A percentile compares a stretch with the other conserved stretches of the same genome.
phyloP scores from a whole-genome alignment of 1,139 yeast species.

The Yamadazyma songkhlaensis region DNA sequence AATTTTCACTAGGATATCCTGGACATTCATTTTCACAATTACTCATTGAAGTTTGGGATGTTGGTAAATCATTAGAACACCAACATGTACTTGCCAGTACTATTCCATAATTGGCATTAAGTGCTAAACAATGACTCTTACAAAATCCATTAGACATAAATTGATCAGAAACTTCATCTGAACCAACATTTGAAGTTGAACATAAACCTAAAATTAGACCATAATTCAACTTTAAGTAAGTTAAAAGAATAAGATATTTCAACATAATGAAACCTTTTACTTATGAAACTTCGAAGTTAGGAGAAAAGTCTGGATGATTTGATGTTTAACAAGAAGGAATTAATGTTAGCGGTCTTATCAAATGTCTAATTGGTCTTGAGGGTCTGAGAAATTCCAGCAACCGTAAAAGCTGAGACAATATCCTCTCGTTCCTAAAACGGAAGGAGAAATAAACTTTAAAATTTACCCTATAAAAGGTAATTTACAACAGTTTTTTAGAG shows the following conservation, averaged over 20 bases:
- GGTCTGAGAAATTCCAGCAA: not conserved
- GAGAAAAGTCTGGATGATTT: not conserved
- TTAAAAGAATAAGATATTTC: too few relatives aligned
- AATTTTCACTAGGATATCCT: conserved; percentile 34
- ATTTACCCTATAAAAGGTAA: too few relatives aligned
- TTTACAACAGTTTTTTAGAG: too few relatives aligned
- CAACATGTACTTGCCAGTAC: conserved; percentile 53
- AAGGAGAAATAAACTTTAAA: too few relatives aligned
- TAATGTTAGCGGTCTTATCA: too few relatives aligned
- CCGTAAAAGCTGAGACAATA: not conserved
- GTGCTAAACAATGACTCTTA: conserved; percentile 12
- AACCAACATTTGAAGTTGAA: conserved; percentile 33
- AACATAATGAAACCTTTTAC: too few relatives aligned
- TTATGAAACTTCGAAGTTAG: too few relatives aligned
- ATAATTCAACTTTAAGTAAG: not conserved
- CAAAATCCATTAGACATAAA: conserved; percentile 56
- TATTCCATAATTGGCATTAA: conserved; percentile 55
- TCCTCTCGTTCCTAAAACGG: not conserved
- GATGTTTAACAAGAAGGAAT: too few relatives aligned
- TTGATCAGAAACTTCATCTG: conserved; percentile 16
- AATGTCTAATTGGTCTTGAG: conserved; percentile 1
- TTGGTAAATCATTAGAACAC: conserved; percentile 58
- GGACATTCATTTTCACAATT: conserved; percentile 54
- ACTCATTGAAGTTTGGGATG: conserved; percentile 23
- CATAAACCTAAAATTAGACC: conserved; percentile 32